Percentiles rank a stretch among this genome's conserved stretches.
Evolutionary conservation across 140 eudicot genomes (phyloP).

Genomic region (Senecio squalidus): DNA sequence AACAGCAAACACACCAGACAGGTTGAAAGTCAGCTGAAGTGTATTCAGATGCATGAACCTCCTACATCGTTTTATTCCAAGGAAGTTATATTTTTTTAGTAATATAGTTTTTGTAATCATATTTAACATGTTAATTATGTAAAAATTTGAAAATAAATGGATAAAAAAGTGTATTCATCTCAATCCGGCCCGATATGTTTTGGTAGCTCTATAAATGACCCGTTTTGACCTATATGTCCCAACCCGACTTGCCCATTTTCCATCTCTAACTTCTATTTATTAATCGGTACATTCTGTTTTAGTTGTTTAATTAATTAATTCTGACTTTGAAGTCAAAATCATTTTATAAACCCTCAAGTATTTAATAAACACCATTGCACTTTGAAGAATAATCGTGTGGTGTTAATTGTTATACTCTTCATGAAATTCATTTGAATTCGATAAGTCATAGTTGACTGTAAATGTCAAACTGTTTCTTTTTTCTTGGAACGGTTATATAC

Average conservation of each 20-base stretch:
- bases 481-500: background rate
- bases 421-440: background rate
- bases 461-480: slow-evolving; percentile 13
- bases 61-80: background rate
- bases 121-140: too few species aligned
- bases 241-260: background rate
- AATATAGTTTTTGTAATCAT: too few species aligned
- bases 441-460: slow-evolving; percentile 11
- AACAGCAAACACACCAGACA: too few species aligned
- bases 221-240: background rate
- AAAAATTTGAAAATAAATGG: background rate
- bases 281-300: too few species aligned
- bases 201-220: too few species aligned
- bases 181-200: background rate
- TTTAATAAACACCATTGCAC: too few species aligned
- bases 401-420: background rate
- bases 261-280: too few species aligned
- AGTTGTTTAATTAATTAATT: too few species aligned
- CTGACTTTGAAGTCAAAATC: too few species aligned
- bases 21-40: too few species aligned
- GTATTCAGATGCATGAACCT: background rate
- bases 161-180: background rate
- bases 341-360: too few species aligned
- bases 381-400: too few species aligned
- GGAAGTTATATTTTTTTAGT: background rate